These are phyloP conservation scores for Fusarium odoratissimum DNA, from an alignment of 2,329 filamentous ascomycete genomes.

Conservation along the genomic window DNA sequence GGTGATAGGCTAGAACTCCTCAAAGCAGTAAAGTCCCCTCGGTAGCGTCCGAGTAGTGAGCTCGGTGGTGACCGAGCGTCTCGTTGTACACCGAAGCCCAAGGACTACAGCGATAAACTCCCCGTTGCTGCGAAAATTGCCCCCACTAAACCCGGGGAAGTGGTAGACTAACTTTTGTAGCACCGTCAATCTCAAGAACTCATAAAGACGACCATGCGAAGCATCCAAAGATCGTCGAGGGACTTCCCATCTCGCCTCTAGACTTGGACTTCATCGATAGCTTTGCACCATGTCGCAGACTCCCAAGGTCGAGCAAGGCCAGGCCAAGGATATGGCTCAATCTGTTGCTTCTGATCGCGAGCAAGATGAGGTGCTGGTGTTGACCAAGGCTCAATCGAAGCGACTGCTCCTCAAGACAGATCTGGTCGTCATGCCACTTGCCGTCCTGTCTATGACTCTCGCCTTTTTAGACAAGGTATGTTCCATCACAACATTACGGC, in stretches of 20 bases:
- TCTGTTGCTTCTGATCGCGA: background rate
- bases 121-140: constrained; percentile 3
- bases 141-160: constrained; percentile 3
- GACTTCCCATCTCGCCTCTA: too few relatives aligned
- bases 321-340: constrained; percentile 4
- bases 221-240: too few relatives aligned
- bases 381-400: constrained; percentile 1
- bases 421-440: too few relatives aligned
- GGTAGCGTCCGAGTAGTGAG: background rate
- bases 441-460: too few relatives aligned
- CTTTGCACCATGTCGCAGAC: too few relatives aligned
- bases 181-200: too few relatives aligned
- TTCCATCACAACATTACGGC: accelerated
- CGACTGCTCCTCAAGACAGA: constrained; percentile 16
- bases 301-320: too few relatives aligned
- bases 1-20: background rate
- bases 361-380: background rate
- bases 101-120: background rate
- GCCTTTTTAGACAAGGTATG: constrained; percentile 18
- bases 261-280: too few relatives aligned
- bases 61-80: background rate
- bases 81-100: constrained; percentile 4
- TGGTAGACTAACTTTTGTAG: background rate
- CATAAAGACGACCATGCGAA: too few relatives aligned
- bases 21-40: background rate